Conservation (phyloP, 139 green algal genomes). For the Coccomyxa sp. region DNA sequence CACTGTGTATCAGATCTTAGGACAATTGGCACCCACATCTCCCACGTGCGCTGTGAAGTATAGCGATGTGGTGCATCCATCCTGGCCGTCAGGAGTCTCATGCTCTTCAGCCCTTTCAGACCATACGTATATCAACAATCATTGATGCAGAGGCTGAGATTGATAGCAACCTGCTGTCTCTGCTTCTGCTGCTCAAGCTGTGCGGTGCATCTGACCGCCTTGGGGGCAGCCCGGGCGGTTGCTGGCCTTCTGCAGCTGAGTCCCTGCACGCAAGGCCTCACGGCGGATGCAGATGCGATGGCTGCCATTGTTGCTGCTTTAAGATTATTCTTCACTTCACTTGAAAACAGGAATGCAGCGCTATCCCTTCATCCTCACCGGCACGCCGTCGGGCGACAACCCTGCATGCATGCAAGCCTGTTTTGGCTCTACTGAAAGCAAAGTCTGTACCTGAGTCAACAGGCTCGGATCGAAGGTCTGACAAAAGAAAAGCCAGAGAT, state of each 20-base stretch:
- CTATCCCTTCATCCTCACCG: no score
- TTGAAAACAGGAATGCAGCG: no score
- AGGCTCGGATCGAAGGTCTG: no score
- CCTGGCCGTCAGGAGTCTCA: background rate
- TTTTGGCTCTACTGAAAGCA: no score
- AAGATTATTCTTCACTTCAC: no score
- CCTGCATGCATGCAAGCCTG: no score
- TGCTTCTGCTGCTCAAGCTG: background rate
- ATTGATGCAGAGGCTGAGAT: background rate
- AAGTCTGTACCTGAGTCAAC: no score
- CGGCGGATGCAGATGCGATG: background rate
- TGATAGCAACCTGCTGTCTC: background rate
- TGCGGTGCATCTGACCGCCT: background rate
- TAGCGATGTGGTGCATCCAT: background rate
- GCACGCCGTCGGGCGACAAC: no score
- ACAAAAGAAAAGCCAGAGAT: no score
- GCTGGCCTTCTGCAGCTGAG: background rate
- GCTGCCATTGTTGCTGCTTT: background rate
- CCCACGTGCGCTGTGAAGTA: background rate
- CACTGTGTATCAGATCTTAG: background rate
- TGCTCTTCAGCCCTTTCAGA: background rate
- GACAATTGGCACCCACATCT: background rate
- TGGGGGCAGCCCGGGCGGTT: background rate
- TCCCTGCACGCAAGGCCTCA: background rate
- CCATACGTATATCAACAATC: background rate